Evolutionary conservation across 306 rosid species (phyloP).

Genomic region (Vigna mungo): DNA sequence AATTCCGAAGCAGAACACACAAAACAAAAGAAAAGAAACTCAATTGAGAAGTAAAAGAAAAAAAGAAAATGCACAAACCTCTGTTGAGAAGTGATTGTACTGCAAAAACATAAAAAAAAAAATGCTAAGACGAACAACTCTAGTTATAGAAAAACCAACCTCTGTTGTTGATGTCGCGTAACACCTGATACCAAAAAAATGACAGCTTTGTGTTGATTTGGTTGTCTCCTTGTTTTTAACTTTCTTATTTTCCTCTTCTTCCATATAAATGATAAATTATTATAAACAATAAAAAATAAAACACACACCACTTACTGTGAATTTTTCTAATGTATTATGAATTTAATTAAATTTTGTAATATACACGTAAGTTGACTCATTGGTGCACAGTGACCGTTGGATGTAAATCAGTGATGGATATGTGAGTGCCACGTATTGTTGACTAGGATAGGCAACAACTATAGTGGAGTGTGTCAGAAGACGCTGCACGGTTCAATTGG

Average conservation of each 20-base stretch:
- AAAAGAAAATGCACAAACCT: not conserved
- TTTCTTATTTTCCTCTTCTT: not conserved
- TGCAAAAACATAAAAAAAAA: not conserved
- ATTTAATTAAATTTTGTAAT: not conserved
- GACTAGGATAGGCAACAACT: constrained; percentile 1
- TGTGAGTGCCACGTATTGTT: constrained; percentile 24
- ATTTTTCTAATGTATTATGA: not conserved
- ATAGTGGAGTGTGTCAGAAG: not conserved
- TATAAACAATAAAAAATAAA: not conserved
- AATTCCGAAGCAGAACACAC: constrained; percentile 9
- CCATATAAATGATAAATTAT: not conserved
- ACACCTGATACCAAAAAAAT: constrained; percentile 14
- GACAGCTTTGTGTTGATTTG: constrained; percentile 19
- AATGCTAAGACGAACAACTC: not conserved
- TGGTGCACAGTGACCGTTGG: not conserved
- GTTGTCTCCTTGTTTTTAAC: constrained; percentile 10
- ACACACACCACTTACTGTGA: not conserved
- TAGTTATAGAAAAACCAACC: constrained; percentile 37
- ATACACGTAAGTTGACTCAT: not conserved
- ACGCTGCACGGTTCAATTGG: not conserved
- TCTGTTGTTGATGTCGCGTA: constrained; percentile 6
- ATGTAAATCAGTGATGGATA: not conserved
- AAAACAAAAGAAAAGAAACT: not conserved
- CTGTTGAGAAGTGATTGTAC: not conserved
- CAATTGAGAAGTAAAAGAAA: not conserved